Evolutionary conservation across 805 yeast genomes (phyloP).

Genomic region (Saturnispora saitoi): DNA sequence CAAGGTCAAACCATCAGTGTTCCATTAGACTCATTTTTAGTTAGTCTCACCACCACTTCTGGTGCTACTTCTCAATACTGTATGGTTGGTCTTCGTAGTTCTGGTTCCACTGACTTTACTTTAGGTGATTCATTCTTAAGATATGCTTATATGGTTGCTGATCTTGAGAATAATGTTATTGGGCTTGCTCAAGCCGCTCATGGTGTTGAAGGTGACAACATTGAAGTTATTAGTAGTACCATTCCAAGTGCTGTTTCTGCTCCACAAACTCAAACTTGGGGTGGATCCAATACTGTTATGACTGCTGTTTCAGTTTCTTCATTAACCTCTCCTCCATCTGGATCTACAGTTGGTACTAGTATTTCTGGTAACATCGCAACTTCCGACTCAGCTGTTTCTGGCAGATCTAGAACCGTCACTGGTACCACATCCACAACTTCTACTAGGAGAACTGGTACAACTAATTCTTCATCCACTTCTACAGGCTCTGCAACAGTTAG

Average conservation of each 20-base stretch:
- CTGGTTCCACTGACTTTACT: slow-evolving; percentile 29
- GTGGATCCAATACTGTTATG: slow-evolving; percentile 7
- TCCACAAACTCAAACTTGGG: slow-evolving; percentile 34
- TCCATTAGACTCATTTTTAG: slow-evolving; percentile 31
- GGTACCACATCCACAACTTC: slow-evolving; percentile 1
- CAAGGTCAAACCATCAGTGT: slow-evolving; percentile 46
- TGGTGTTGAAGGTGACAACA: slow-evolving; percentile 29
- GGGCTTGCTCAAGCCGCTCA: slow-evolving; percentile 33
- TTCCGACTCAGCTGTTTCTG: not conserved
- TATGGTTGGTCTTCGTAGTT: slow-evolving; percentile 34
- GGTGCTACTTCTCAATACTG: slow-evolving; percentile 30
- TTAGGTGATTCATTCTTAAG: slow-evolving; percentile 51
- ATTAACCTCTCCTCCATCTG: slow-evolving; percentile 6
- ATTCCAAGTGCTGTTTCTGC: slow-evolving; percentile 47
- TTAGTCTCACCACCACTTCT: slow-evolving; percentile 16
- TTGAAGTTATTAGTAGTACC: slow-evolving; percentile 28
- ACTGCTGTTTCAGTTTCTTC: slow-evolving; percentile 1
- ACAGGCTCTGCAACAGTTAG: slow-evolving; percentile 2
- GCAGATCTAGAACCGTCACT: not conserved
- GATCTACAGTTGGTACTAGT: not conserved
- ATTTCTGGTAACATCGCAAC: not conserved
- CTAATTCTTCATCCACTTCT: not conserved
- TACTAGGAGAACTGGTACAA: not conserved
- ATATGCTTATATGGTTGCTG: slow-evolving; percentile 47
- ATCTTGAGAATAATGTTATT: slow-evolving; percentile 37